Conservation (phyloP, 1,284 basidiomycete species). For the Leccinum solheimii region DNA sequence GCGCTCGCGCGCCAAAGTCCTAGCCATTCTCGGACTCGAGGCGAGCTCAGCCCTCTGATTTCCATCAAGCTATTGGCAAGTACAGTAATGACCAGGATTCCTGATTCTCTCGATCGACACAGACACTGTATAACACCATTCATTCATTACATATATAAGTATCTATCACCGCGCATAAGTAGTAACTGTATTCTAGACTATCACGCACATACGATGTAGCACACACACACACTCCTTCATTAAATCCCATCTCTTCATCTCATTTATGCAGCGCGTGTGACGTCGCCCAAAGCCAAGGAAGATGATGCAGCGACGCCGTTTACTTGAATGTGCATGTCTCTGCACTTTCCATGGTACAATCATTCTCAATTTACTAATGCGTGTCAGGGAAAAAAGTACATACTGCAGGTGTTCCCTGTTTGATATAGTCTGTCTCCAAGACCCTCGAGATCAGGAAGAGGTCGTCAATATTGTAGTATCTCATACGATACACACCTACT, state of each 20-base stretch:
- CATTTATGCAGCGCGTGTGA: background rate
- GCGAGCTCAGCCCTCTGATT: background rate
- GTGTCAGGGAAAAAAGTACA: too few species aligned
- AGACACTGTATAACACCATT: background rate
- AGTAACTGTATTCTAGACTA: background rate
- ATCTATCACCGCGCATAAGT: background rate
- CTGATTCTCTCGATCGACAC: background rate
- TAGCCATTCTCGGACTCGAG: background rate
- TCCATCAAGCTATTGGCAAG: background rate
- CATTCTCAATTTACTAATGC: too few species aligned
- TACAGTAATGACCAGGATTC: background rate
- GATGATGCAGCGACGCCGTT: background rate
- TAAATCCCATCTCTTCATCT: background rate
- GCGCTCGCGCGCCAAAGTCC: slow-evolving; percentile 15
- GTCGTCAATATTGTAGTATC: too few species aligned
- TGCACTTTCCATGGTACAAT: too few species aligned
- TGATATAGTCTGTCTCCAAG: too few species aligned
- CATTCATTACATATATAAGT: background rate
- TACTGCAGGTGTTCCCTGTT: too few species aligned
- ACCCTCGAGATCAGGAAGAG: too few species aligned
- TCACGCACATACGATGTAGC: background rate
- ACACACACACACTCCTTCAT: background rate
- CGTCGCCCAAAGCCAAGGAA: background rate
- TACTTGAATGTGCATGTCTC: too few species aligned
- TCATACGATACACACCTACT: slow-evolving; percentile 1